Evolutionary conservation across 352 stramenopile species (phyloP), one percentile per base, ranked within the genome.

Genomic region (Pythium chondricola): DNA sequence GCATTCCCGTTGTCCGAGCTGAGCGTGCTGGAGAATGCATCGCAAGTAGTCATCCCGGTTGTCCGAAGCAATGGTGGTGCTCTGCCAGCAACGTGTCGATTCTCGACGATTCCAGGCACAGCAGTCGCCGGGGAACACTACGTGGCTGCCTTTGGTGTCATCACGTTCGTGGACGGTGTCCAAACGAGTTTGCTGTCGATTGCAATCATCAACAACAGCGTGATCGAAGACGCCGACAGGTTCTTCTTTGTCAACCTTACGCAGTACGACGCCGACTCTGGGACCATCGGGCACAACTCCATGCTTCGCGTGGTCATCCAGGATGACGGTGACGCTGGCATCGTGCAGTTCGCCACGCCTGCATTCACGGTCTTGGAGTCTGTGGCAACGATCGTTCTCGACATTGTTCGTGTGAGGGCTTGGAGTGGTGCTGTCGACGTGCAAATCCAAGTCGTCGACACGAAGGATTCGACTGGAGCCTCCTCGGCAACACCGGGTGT

Each of bases 271-370:
- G 39, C 47, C 6, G 20, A 56, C 5, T 74, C 48, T 4, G 74
- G 71, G 2, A 38, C 41, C 0, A 65, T 83, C 17, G 74, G 71
- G 16, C 17, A 32, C 0, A 46, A 52, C 5, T 46, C 38, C 0
- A 48, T 29, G 3, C 22, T 65, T 0, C 56, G 36, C 14, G 52
- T 85, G 7, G 72, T 44, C 0, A 80, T 85, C 14, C 14, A 14
- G 0, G 74, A 85, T 9, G 71, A 85, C 35, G 69, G 74, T 4
- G 74, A 85, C 25, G 60, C 61, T 13, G 74, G 74, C 2, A 18
- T 56, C 0, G 13, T 85, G 1, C 56, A 64, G 29, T 83, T 85
- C 33, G 36, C 26, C 0, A 49, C 63, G n/a, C 4, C 43, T 0
- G 27, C 17, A 3, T 78, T 69, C 18, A 48, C 41, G 9, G 39